Evolutionary conservation across 441 rosid genomes (phyloP).

Genomic region (Eutrema salsugineum): DNA sequence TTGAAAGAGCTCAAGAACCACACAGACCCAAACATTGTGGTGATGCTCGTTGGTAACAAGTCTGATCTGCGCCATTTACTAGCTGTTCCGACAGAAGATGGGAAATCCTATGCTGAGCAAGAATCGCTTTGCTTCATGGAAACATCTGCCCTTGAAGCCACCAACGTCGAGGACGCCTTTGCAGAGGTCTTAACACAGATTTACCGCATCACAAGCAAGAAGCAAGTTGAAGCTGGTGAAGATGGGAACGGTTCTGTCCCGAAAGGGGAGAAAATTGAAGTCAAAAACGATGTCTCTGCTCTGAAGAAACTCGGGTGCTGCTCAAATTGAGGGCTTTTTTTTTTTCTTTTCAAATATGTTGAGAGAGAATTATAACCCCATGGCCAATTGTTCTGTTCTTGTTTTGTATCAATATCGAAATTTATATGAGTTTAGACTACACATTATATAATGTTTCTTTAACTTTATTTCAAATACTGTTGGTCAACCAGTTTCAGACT

Average conservation of each 20-base stretch:
- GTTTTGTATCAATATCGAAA: slow-evolving; percentile 27
- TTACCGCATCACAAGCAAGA: slow-evolving; percentile 35
- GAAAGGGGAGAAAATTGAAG: slow-evolving; percentile 38
- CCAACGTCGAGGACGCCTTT: slow-evolving; percentile 37
- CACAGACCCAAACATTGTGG: slow-evolving; percentile 41
- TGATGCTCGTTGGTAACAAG: slow-evolving; percentile 41
- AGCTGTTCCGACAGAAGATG: slow-evolving; percentile 40
- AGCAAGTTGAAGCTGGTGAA: slow-evolving; percentile 38
- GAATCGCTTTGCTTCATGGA: slow-evolving; percentile 44
- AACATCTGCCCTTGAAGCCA: slow-evolving; percentile 41
- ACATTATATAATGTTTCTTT: slow-evolving; percentile 11
- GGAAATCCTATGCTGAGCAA: slow-evolving; percentile 35
- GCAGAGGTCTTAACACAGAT: slow-evolving; percentile 41
- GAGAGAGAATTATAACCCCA: slow-evolving; percentile 26
- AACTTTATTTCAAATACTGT: not conserved
- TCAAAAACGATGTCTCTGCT: slow-evolving; percentile 37
- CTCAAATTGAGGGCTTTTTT: slow-evolving; percentile 30
- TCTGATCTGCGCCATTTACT: slow-evolving; percentile 39
- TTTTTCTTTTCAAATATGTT: not conserved
- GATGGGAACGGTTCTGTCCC: slow-evolving; percentile 31
- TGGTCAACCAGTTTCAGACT: not conserved
- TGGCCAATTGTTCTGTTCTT: slow-evolving; percentile 21
- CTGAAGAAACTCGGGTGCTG: slow-evolving; percentile 40
- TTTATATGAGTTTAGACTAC: slow-evolving; percentile 25
- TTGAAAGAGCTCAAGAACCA: slow-evolving; percentile 38